phyloP scores from a whole-genome alignment of 208 protist species.

The Acanthamoeba pearcei region DNA sequence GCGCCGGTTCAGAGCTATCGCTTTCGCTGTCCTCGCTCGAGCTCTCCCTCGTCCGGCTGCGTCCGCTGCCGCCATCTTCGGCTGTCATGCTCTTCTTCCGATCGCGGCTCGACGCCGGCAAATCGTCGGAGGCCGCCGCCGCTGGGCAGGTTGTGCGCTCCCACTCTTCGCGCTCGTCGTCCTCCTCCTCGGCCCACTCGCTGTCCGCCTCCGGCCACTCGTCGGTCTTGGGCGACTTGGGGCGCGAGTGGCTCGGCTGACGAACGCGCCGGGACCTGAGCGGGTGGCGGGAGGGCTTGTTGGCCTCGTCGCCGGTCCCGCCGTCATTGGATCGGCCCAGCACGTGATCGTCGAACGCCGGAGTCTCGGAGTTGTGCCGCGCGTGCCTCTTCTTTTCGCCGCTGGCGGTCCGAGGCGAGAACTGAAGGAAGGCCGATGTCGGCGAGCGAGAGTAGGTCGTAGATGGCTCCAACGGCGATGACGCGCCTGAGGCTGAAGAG shows the following conservation, averaged over 20 bases:
- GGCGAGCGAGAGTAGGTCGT: background rate
- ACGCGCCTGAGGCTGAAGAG: background rate
- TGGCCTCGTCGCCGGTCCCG: no score
- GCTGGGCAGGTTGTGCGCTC: background rate
- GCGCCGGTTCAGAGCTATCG: background rate
- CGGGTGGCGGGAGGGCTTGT: background rate
- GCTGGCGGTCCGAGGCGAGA: background rate
- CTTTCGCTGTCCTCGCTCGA: constrained; percentile 3
- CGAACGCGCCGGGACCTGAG: background rate
- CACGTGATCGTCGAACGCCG: background rate
- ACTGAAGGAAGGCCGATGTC: background rate
- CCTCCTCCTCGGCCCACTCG: background rate
- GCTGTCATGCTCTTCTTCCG: background rate
- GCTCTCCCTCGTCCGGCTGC: background rate
- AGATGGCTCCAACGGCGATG: background rate
- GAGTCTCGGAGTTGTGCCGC: background rate
- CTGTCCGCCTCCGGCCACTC: constrained; percentile 33
- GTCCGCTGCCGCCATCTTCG: background rate
- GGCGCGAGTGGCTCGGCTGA: background rate
- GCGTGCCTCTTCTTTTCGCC: background rate
- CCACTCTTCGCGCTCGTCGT: constrained; percentile 35
- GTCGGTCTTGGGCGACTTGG: background rate
- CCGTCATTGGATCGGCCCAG: background rate
- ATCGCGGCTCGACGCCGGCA: background rate
- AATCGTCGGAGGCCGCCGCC: background rate